A percentile compares a stretch with the other conserved stretches of the same genome.
Conservation (phyloP, 768 basidiomycete genomes). For the Cantharellus anzutake region DNA sequence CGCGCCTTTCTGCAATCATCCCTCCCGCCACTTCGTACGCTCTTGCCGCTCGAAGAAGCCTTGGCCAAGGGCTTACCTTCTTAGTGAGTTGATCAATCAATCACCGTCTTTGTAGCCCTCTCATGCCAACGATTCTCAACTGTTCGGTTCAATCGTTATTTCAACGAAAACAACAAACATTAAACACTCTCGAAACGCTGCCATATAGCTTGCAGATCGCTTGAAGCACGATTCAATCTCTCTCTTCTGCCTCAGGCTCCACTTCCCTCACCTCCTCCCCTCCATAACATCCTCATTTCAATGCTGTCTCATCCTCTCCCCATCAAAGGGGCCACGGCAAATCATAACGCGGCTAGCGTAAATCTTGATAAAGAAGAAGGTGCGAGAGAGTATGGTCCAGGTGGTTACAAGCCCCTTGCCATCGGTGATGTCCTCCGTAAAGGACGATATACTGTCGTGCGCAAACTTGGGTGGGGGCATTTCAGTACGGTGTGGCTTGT, state of each 20-base stretch:
- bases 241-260: neutral
- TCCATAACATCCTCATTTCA: neutral
- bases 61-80: too few relatives aligned
- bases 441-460: conserved; percentile 64
- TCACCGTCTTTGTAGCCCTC: too few relatives aligned
- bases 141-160: too few relatives aligned
- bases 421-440: conserved; percentile 71
- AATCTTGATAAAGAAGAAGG: conserved; percentile 16
- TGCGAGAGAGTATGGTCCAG: conserved; percentile 21
- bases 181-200: too few relatives aligned
- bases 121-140: too few relatives aligned
- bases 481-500: conserved; percentile 92
- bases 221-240: neutral
- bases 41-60: too few relatives aligned
- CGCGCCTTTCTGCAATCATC: too few relatives aligned
- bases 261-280: neutral
- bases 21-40: too few relatives aligned
- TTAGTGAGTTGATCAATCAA: too few relatives aligned
- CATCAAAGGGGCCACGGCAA: neutral
- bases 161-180: too few relatives aligned
- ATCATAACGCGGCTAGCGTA: neutral
- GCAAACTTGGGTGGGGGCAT: conserved; percentile 96
- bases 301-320: neutral
- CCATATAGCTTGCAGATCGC: too few relatives aligned
- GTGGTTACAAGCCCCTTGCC: conserved; percentile 36